These are phyloP conservation scores for Phytophthora crassamura DNA, from an alignment of 352 stramenopile genomes.

Conservation along the genomic window DNA sequence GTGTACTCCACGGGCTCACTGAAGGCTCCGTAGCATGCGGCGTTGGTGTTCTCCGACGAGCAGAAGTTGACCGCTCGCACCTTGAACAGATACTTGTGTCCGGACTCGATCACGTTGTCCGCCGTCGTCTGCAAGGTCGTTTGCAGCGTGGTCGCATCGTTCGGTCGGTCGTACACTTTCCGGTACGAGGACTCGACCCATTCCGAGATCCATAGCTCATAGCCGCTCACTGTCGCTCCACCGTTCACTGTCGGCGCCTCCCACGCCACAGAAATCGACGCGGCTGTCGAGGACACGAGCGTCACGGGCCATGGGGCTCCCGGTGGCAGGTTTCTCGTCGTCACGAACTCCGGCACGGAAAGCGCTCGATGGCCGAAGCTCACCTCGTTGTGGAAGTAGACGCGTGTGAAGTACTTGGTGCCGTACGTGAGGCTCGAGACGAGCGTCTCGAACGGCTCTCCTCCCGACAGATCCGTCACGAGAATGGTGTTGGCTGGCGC, in stretches of 20 bases:
- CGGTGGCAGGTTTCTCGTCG: conserved; percentile 90
- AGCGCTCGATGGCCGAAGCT: conserved; percentile 81
- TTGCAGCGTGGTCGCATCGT: conserved; percentile 66
- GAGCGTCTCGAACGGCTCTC: conserved; percentile 68
- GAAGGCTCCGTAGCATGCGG: conserved; percentile 91
- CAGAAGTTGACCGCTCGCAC: conserved; percentile 96
- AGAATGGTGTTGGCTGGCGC: conserved; percentile 52
- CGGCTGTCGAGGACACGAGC: conserved; percentile 89
- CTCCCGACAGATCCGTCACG: conserved; percentile 80
- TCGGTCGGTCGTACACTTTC: conserved; percentile 95
- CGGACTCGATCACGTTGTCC: conserved; percentile 91
- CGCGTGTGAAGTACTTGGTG: conserved; percentile 91
- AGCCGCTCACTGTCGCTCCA: conserved; percentile 92
- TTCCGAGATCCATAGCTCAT: conserved; percentile 96
- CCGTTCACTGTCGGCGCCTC: conserved; percentile 90
- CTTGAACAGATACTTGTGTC: conserved; percentile 94
- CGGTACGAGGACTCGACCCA: conserved; percentile 87
- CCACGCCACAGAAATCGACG: conserved; percentile 94
- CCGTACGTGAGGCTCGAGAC: conserved; percentile 84
- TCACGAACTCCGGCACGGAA: conserved; percentile 77
- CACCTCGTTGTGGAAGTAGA: conserved; percentile 90
- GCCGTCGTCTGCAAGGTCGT: conserved; percentile 81
- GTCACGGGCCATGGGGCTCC: conserved; percentile 85
- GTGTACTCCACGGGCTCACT: conserved; percentile 90
- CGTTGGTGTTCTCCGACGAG: conserved; percentile 63